Base-by-base conservation (phyloP, 1,139 yeast genomes). In the Eremothecium sinecaudum region DNA sequence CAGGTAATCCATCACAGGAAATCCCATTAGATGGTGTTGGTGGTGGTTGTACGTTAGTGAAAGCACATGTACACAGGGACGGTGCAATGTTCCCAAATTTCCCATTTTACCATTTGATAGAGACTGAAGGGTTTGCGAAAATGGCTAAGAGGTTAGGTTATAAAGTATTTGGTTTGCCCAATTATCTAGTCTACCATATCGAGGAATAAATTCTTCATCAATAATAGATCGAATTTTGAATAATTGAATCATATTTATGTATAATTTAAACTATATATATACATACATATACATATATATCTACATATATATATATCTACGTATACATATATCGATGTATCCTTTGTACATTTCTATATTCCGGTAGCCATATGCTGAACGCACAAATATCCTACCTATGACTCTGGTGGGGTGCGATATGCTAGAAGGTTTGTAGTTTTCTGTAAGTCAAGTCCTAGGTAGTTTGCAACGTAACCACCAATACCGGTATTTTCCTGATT, bases 21-120 rank as follows among this genome's bases (percentile, higher is more conserved):
- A 79, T 87, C 80, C 73, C 75, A 24, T 67, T 90, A 41, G 98
- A 90, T 58, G 98, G 98, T 57, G 97, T 90, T 39, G 98, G 98
- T 37, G 97, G 90, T 41, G 94, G 97, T 19, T 94, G 96, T 28
- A 77, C 93, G 23, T 59, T 90, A 61, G 98, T 90, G 22, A 84
- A 87, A 58, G 94, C 97, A 7, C 96, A 86, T 47, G 98, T 90
- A 38, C 98, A 90, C 62, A 73, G 98, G 57, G 98, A 90, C 58
- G 98, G 98, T 34, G 97, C 97, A 38, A 87, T 87, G 96, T 90
- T 90, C 73, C 98, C 98, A 13, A 82, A 93, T 25, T 90, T 90
- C 73, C 92, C 98, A 41, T 90, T 90, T 66, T 87, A 90, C 59
- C 94, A 90, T 56, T 69, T 90, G 61, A 86, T 90, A 46, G 98